Percentiles rank a stretch among this genome's conserved stretches.
Evolutionary conservation across 2,329 filamentous ascomycete genomes (phyloP).

Genomic region (Fusarium foetens): DNA sequence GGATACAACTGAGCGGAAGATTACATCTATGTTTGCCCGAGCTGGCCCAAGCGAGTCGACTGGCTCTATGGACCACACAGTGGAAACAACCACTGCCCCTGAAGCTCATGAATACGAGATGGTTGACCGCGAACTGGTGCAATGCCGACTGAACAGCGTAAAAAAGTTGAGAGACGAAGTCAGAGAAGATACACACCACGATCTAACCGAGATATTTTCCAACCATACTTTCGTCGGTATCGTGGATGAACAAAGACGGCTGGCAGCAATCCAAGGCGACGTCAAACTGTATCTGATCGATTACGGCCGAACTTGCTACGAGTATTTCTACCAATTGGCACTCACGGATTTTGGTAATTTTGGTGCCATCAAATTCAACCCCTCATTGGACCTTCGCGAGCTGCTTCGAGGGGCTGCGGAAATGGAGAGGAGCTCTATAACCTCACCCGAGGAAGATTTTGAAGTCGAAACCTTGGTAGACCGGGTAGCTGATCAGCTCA

Average conservation of each 20-base stretch:
- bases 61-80: constrained; percentile 32
- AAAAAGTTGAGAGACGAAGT: constrained; percentile 86
- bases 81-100: constrained; percentile 50
- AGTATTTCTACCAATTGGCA: constrained; percentile 96
- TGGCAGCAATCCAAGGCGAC: constrained; percentile 93
- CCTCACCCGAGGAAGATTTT: constrained; percentile 63
- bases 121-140: constrained; percentile 73
- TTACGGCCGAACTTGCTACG: constrained; percentile 85
- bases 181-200: constrained; percentile 82
- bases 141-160: constrained; percentile 83
- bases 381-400: constrained; percentile 75
- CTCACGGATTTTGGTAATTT: constrained; percentile 97
- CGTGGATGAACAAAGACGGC: constrained; percentile 84
- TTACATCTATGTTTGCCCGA: constrained; percentile 89
- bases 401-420: constrained; percentile 79
- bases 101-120: constrained; percentile 76
- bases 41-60: constrained; percentile 52
- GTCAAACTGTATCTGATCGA: constrained; percentile 93
- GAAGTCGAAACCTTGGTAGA: constrained; percentile 74
- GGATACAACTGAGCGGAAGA: constrained; percentile 89
- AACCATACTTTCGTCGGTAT: constrained; percentile 93
- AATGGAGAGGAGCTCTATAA: constrained; percentile 66
- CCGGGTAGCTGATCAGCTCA: constrained; percentile 73
- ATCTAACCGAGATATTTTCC: constrained; percentile 86
- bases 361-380: constrained; percentile 81